Evolutionary conservation across 2,329 filamentous ascomycete genomes (phyloP), one percentile per base, ranked within the genome.

Genomic region (Calcarisporium arbuscula): DNA sequence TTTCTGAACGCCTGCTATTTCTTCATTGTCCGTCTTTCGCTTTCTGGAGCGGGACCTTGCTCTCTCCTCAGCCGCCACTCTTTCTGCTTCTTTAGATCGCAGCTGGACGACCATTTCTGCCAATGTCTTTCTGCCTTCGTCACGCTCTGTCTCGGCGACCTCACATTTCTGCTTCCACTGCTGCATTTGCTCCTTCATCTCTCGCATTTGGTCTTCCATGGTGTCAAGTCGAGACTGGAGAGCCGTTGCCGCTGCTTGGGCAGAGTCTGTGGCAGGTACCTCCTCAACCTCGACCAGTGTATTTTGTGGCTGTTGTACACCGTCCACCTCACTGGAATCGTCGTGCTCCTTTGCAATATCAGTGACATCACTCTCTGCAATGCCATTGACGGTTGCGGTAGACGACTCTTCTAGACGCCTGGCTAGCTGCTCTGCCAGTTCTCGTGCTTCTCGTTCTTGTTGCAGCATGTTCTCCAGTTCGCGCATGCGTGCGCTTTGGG

Each of bases 21-120:
- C 22, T 10, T 14, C 22, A 25, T 14, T 25, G 10, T 25, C 26
- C n/a, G 31, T 6, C 28, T 8, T 19, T 40, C 55, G 46, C 32
- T 50, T 46, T 31, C 52, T 49, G 22, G 62, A 63, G 10, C 55
- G 48, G n/a, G 62, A 64, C 16, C 56, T 59, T 3, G 55, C 53
- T 31, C 58, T 64, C 41, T 62, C 56, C 21, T 62, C 61, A 4
- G 61, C 61, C n/a, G 59, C 65, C 20, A 59, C 61, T 45, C 61
- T 65, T 43, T 54, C 62, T 19, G 65, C 70, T 45, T 74, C 75
- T 47, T 80, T 77, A 47, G 88, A 71, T 34, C 88, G 77, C 36
- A 95, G 82, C 45, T 82, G 81, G 48, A 85, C 70, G 10, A 95
- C 80, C 86, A 96, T 92, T 53, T 95, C 85, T 2, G 84, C 81